Evolutionary conservation across 352 stramenopile species (phyloP), one percentile per base, ranked within the genome.

Genomic region (Pythium phragmitis): DNA sequence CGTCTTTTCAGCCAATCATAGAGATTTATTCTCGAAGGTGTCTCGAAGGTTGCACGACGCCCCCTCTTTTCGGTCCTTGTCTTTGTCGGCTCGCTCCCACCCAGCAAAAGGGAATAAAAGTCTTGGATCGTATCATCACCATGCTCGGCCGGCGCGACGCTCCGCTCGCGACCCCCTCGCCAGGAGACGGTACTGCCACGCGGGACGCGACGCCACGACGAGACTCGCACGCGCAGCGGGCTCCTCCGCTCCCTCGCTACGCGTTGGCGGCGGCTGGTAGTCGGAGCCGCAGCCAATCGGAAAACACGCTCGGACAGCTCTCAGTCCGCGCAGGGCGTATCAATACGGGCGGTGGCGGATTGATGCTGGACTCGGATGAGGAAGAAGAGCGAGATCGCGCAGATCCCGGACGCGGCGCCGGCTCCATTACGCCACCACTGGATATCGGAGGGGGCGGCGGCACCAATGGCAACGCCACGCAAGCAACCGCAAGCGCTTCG

Each of bases 221-320:
- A 53, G 23, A 53, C 48, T 28, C 17, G 13, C 50, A 60, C n/a
- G 33, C 56, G 39, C 56, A 46, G 21, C 12, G 28, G 1, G 17
- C 53, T 16, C 43, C 21, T n/a, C 42, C 43, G 42, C 17, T 17
- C 28, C 46, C 47, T 21, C 48, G 41, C 26, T 49, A 63, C 30
- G 46, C 47, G 9, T 5, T 33, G 2, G 42, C 39, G 13, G 13
- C n/a, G 4, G 23, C 9, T 50, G 34, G 34, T 30, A 67, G 30
- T 45, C 64, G 64, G 9, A 11, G 60, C 8, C 66, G 66, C 34
- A 73, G 66, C 52, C 66, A 73, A 41, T 73, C 66, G 34, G 66
- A 73, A 37, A 65, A 67, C 50, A 36, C 36, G 19, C 30, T 61
- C 1, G 48, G 23, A 17, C 28, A 48, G n/a, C 8, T 14, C 12